Percentiles rank a stretch among this genome's conserved stretches.
Conservation (phyloP, 441 rosid species). For the Populus hybrid region DNA sequence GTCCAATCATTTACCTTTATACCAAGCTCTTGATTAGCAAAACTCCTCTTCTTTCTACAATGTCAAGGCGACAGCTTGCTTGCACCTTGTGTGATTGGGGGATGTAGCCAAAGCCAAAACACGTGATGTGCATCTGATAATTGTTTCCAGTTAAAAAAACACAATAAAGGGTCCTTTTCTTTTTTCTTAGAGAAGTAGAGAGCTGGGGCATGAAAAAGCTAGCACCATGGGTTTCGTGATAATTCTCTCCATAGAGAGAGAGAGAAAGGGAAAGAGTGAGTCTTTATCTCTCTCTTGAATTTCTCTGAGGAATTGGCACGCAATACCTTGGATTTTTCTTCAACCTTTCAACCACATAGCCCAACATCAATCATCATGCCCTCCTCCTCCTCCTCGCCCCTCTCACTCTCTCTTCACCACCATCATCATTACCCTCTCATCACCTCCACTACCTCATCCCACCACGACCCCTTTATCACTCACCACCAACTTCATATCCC, state of each 20-base stretch:
- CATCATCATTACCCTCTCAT: slow-evolving; percentile 48
- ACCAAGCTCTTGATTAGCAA: background rate
- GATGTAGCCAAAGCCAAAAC: background rate
- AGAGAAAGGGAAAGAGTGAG: slow-evolving; percentile 10
- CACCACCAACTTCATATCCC: slow-evolving; percentile 25
- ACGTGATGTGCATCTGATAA: background rate
- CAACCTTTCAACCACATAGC: slow-evolving; percentile 13
- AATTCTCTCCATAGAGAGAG: slow-evolving; percentile 16
- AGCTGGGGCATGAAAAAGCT: slow-evolving; percentile 30
- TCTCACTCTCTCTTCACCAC: slow-evolving; percentile 37
- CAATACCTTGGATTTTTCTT: slow-evolving; percentile 35
- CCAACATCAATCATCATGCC: slow-evolving; percentile 57
- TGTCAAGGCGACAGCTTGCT: background rate
- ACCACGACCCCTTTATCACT: slow-evolving; percentile 6
- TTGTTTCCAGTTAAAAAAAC: background rate
- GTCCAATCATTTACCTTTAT: background rate
- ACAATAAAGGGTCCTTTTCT: background rate
- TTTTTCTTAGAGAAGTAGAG: slow-evolving; percentile 7
- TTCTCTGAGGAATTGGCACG: slow-evolving; percentile 20
- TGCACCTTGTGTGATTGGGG: slow-evolving; percentile 7
- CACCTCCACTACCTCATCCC: slow-evolving; percentile 13
- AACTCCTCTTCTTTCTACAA: background rate
- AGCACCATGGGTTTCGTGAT: slow-evolving; percentile 32
- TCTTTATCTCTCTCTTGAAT: slow-evolving; percentile 8
- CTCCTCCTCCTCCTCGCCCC: slow-evolving; percentile 34